phyloP scores from a whole-genome alignment of 2,329 filamentous ascomycete species.

The Alternaria sp. region DNA sequence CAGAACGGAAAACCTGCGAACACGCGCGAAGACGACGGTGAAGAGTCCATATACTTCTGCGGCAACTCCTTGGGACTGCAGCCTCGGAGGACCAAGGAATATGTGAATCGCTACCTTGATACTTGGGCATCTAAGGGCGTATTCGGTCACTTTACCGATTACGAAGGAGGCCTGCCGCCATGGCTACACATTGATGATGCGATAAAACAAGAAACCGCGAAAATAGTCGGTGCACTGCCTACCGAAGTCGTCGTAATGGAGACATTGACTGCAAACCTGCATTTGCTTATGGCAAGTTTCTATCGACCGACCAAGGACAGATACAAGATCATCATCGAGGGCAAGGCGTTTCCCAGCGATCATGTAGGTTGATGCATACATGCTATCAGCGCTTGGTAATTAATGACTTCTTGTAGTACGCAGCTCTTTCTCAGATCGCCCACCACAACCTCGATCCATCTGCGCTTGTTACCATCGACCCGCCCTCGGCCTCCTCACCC shows the following conservation, averaged over 20 bases:
- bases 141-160: conserved; percentile 77
- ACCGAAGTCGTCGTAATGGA: conserved; percentile 88
- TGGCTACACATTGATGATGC: conserved; percentile 83
- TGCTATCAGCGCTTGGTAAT: neutral
- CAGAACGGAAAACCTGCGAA: conserved; percentile 2
- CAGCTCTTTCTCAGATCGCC: conserved; percentile 79
- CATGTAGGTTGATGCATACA: conserved; percentile 58
- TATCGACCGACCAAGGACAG: conserved; percentile 70
- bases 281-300: conserved; percentile 84
- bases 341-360: conserved; percentile 88
- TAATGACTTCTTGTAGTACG: conserved; percentile 63
- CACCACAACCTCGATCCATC: conserved; percentile 71
- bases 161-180: conserved; percentile 71
- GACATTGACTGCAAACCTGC: conserved; percentile 80
- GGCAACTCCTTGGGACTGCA: conserved; percentile 90
- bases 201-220: conserved; percentile 72
- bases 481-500: conserved; percentile 59
- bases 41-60: conserved; percentile 77
- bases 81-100: conserved; percentile 69
- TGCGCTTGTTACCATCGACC: conserved; percentile 75
- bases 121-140: conserved; percentile 88
- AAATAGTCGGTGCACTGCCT: conserved; percentile 74
- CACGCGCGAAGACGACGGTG: conserved; percentile 36
- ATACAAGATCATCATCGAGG: conserved; percentile 87
- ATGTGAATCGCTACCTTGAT: conserved; percentile 75